phyloP scores from a whole-genome alignment of 768 basidiomycete genomes.

The Sarcomyxa edulis region DNA sequence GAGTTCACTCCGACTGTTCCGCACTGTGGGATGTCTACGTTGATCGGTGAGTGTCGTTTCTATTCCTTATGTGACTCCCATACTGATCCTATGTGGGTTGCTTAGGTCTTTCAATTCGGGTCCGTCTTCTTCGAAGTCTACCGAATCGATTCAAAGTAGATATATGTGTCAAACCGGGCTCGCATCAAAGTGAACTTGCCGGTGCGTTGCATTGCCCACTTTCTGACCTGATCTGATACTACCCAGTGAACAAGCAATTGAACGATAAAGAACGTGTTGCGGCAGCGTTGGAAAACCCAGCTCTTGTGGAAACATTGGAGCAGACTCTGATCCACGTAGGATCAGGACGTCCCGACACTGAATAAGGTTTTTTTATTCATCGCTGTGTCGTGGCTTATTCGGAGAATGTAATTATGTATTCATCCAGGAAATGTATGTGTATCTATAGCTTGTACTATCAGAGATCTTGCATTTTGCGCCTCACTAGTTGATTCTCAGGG shows the following conservation, averaged over 20 bases:
- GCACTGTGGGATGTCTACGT: conserved; percentile 95
- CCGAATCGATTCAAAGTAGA: conserved; percentile 94
- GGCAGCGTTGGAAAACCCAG: conserved; percentile 90
- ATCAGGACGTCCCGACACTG: no score
- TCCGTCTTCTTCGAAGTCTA: conserved; percentile 82
- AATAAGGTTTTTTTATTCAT: no score
- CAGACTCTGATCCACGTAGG: no score
- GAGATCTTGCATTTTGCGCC: no score
- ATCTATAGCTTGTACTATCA: no score
- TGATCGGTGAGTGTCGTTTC: conserved; percentile 64
- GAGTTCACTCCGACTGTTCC: conserved; percentile 98
- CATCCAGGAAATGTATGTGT: no score
- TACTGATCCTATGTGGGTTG: conserved; percentile 5
- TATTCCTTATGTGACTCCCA: conserved; percentile 3
- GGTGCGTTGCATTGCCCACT: conserved; percentile 38
- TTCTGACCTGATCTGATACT: not conserved
- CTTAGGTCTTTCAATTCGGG: conserved; percentile 90
- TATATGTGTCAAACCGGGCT: conserved; percentile 88
- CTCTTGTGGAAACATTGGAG: conserved; percentile 84
- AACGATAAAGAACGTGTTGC: conserved; percentile 99
- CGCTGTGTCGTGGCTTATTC: no score
- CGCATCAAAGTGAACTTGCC: conserved; percentile 91
- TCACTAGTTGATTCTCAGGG: no score
- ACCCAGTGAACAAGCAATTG: conserved; percentile 91
- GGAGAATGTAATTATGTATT: no score